A percentile compares a stretch with the other conserved stretches of the same genome.
These are phyloP conservation scores for Nemania diffusa DNA, from an alignment of 2,329 filamentous ascomycete genomes.

Conservation along the genomic window DNA sequence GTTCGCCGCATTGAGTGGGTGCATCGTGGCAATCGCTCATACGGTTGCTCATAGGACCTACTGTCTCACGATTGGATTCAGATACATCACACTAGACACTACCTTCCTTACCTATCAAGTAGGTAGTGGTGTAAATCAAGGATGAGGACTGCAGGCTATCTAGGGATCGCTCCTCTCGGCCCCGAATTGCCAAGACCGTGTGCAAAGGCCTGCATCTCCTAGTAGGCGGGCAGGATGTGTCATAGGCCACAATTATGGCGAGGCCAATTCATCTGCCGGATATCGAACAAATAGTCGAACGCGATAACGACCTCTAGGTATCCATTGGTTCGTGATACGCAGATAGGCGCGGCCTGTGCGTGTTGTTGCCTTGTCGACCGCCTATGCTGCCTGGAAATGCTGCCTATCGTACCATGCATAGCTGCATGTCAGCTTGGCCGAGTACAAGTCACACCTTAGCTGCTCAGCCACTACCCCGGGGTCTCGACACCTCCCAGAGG, in stretches of 20 bases:
- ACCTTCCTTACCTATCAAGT: no score
- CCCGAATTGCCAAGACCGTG: constrained; percentile 15
- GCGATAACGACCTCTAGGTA: neutral
- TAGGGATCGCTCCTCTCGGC: constrained; percentile 7
- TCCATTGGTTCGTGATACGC: constrained; percentile 13
- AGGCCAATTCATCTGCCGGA: neutral
- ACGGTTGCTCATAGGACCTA: neutral
- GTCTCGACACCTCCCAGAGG: constrained; percentile 9
- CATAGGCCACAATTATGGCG: no score
- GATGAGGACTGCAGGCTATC: no score
- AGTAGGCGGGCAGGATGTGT: no score
- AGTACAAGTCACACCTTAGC: constrained; percentile 4
- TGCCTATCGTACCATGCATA: constrained; percentile 8
- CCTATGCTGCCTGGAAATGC: constrained; percentile 21
- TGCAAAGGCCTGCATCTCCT: neutral
- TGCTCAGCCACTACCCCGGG: neutral
- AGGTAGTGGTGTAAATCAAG: no score
- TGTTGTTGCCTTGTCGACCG: constrained; percentile 3
- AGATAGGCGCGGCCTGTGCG: neutral
- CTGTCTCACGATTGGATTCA: no score
- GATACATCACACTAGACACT: no score
- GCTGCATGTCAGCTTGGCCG: neutral
- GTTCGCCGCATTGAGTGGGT: neutral
- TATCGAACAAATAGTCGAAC: neutral
- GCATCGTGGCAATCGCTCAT: constrained; percentile 1